Conservation (phyloP, 108 stramenopile genomes). For the Asterionellopsis glacialis region DNA sequence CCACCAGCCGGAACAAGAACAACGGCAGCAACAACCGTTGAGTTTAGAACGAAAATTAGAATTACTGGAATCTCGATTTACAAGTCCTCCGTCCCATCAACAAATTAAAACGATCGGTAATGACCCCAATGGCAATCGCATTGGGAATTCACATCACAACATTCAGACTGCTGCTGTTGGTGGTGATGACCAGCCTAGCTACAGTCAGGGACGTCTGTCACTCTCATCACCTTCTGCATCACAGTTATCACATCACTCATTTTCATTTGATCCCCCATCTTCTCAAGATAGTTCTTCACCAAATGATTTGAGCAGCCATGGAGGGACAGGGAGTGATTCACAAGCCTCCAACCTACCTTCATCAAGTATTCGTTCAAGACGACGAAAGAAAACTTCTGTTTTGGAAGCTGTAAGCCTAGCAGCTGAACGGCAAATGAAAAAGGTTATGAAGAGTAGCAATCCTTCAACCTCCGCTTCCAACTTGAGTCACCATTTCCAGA, state of each 20-base stretch:
- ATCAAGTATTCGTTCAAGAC: constrained; percentile 20
- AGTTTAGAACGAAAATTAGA: constrained; percentile 36
- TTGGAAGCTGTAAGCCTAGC: constrained; percentile 29
- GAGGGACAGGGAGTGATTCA: not conserved
- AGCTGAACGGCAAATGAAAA: constrained; percentile 39
- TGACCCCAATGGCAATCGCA: not conserved
- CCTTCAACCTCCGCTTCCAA: not conserved
- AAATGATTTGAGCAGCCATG: too few species aligned
- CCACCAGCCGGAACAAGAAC: not conserved
- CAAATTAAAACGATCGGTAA: too few species aligned
- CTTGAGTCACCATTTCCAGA: not conserved
- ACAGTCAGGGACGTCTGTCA: not conserved
- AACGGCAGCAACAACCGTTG: not conserved
- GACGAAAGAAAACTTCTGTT: constrained; percentile 9
- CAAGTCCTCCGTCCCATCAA: constrained; percentile 9
- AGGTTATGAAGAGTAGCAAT: not conserved
- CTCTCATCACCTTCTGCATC: not conserved
- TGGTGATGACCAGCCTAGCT: too few species aligned
- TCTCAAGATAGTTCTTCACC: not conserved
- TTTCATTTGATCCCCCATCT: constrained; percentile 16
- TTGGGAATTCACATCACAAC: not conserved
- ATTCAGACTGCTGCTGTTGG: not conserved
- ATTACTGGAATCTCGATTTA: constrained; percentile 50
- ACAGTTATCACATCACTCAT: constrained; percentile 17
- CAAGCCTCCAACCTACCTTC: constrained; percentile 9